These are phyloP conservation scores for Eimeria sp. DNA, from an alignment of 169 alveolate genomes.

Conservation along the genomic window DNA sequence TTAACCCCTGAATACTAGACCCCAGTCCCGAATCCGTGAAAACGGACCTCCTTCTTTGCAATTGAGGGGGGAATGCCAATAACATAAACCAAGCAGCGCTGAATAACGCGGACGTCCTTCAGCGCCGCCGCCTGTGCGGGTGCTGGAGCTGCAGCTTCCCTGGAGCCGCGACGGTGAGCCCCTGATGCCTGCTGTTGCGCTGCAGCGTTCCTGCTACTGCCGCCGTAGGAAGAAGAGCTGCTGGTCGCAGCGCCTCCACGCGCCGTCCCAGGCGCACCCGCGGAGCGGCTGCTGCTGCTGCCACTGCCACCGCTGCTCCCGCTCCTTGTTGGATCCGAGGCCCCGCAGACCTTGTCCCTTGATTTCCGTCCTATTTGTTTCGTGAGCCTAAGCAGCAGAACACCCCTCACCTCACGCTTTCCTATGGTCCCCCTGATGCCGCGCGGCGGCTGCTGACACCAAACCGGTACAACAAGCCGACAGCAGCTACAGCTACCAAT, in stretches of 20 bases:
- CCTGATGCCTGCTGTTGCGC: constrained; percentile 72
- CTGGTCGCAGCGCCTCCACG: constrained; percentile 6
- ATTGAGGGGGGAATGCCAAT: constrained; percentile 92
- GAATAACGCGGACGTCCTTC: constrained; percentile 94
- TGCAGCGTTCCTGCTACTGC: constrained; percentile 49
- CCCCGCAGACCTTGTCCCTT: constrained; percentile 53
- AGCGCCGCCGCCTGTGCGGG: constrained; percentile 82
- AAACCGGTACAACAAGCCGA: neutral
- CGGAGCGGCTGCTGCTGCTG: constrained; percentile 47
- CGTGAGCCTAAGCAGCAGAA: constrained; percentile 51
- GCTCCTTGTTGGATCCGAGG: constrained; percentile 59
- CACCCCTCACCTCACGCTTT: neutral
- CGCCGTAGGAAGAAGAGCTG: constrained; percentile 12
- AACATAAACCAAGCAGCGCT: constrained; percentile 94
- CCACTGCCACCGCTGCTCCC: constrained; percentile 69
- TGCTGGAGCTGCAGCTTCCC: constrained; percentile 41
- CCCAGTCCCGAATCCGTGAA: neutral
- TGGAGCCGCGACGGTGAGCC: constrained; percentile 46
- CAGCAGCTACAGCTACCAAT: neutral
- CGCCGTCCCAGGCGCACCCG: neutral
- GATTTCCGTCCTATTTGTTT: constrained; percentile 68
- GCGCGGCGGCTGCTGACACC: neutral
- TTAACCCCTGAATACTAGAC: neutral
- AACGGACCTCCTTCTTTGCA: constrained; percentile 91
- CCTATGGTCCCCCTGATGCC: neutral